Percentiles rank a stretch among this genome's conserved stretches.
Conservation (phyloP, 768 basidiomycete genomes). For the Omphalotus guepiniiformis region DNA sequence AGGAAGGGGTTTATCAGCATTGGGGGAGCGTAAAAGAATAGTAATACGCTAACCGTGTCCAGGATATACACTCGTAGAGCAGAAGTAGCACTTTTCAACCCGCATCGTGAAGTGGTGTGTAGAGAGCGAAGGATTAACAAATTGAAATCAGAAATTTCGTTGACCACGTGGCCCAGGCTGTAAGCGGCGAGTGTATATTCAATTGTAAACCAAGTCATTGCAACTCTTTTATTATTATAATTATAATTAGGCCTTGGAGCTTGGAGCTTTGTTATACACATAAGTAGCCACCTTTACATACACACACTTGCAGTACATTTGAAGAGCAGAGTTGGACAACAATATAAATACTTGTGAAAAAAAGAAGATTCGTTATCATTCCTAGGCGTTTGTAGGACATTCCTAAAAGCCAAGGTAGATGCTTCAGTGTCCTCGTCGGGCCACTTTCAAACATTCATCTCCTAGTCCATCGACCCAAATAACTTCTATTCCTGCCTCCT, state of each 20-base stretch:
- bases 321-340: no score
- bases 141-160: no score
- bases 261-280: no score
- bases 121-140: background rate
- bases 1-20: conserved; percentile 1
- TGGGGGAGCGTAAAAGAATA: background rate
- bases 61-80: conserved; percentile 94
- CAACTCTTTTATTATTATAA: no score
- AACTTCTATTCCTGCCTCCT: conserved; percentile 68
- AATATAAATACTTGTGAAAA: background rate
- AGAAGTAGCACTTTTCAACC: conserved; percentile 98
- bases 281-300: no score
- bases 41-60: conserved; percentile 67
- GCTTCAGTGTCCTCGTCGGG: conserved; percentile 62
- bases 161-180: no score
- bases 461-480: conserved; percentile 74
- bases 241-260: no score
- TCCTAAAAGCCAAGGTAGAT: conserved; percentile 9
- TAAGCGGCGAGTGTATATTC: no score
- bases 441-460: conserved; percentile 74
- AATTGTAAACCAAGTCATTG: no score
- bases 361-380: no score
- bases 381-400: no score
- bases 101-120: conserved; percentile 51
- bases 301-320: no score